These are phyloP conservation scores for Phyllosticta ampelicida DNA, from an alignment of 2,329 filamentous ascomycete genomes.

Conservation along the genomic window DNA sequence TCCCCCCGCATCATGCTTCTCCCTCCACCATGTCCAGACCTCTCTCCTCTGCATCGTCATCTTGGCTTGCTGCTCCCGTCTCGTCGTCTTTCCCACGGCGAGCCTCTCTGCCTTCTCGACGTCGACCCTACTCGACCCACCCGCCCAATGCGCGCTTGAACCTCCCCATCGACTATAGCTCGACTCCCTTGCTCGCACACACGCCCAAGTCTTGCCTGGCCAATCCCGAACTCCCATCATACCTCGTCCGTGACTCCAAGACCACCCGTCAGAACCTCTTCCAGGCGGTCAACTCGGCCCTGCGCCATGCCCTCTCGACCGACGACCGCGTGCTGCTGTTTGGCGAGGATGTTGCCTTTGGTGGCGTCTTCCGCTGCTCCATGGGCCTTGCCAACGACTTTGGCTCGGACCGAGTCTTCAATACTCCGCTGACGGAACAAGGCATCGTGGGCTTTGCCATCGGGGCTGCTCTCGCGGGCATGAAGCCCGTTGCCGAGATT, in stretches of 20 bases:
- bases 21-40: not conserved
- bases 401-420: constrained; percentile 84
- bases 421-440: constrained; percentile 88
- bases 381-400: constrained; percentile 84
- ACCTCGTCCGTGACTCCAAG: constrained; percentile 49
- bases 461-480: constrained; percentile 78
- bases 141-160: constrained; percentile 56
- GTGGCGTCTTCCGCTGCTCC: constrained; percentile 89
- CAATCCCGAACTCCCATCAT: constrained; percentile 56
- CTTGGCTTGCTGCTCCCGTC: not conserved
- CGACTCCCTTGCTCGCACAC: constrained; percentile 72
- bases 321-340: constrained; percentile 86
- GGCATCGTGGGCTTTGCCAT: constrained; percentile 92
- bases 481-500: constrained; percentile 88
- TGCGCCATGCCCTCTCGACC: constrained; percentile 68
- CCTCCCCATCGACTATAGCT: constrained; percentile 74
- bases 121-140: constrained; percentile 36
- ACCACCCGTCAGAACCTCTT: constrained; percentile 71
- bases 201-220: constrained; percentile 60
- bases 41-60: not conserved
- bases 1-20: not conserved
- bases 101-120: not conserved
- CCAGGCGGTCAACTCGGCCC: constrained; percentile 83
- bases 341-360: constrained; percentile 94
- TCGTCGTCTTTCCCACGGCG: not conserved